These are phyloP conservation scores for Xylaria scruposa DNA, from an alignment of 495 filamentous ascomycete species.

Conservation along the genomic window DNA sequence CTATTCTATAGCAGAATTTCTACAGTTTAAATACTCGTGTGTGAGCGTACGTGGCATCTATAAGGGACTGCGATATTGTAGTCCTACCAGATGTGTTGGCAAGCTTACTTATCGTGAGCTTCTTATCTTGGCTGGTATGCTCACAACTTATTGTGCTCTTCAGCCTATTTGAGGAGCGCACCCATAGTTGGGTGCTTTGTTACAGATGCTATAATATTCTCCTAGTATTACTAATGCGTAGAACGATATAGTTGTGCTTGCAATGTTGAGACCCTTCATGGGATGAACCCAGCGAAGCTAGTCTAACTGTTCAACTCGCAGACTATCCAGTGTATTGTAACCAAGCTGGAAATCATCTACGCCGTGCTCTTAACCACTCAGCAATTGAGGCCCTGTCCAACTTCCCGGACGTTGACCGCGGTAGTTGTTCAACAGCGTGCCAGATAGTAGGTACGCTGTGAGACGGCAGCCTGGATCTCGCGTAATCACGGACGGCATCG, in stretches of 20 bases:
- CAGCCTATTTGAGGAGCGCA: too few relatives aligned
- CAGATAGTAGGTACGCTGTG: conserved; percentile 39
- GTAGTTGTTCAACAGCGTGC: conserved; percentile 31
- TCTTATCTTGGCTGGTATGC: too few relatives aligned
- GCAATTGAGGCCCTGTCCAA: conserved; percentile 28
- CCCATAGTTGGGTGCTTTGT: too few relatives aligned
- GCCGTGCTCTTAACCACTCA: conserved; percentile 8
- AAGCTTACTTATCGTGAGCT: too few relatives aligned
- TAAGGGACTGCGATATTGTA: too few relatives aligned
- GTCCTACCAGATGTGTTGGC: too few relatives aligned
- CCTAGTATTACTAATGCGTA: background rate
- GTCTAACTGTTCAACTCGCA: background rate
- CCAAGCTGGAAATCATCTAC: background rate
- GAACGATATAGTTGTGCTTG: background rate
- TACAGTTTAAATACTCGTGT: too few relatives aligned
- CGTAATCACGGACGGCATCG: conserved; percentile 21
- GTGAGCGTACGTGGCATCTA: too few relatives aligned
- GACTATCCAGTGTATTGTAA: background rate
- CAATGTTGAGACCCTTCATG: background rate
- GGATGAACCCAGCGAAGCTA: background rate
- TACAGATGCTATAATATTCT: background rate
- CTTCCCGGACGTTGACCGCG: conserved; percentile 39
- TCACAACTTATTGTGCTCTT: too few relatives aligned
- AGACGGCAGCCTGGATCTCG: conserved; percentile 31
- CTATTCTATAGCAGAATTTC: too few relatives aligned